These are phyloP conservation scores for Canna indica DNA, from an alignment of 176 grass and related monocot species.

Conservation along the genomic window DNA sequence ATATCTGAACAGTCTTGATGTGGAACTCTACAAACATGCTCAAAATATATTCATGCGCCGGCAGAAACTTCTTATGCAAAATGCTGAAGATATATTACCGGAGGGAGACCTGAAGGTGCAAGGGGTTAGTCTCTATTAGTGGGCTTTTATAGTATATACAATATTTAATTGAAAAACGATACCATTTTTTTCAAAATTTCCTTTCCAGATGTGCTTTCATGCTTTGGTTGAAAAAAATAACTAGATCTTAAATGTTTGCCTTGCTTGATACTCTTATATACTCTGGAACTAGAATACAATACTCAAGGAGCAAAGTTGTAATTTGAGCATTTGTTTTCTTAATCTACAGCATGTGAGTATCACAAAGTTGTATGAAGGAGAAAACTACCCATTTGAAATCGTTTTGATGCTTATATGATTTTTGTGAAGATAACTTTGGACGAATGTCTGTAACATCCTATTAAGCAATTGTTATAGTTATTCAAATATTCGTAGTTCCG, in stretches of 20 bases:
- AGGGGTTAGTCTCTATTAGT: neutral
- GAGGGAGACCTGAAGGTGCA: neutral
- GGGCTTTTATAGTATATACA: neutral
- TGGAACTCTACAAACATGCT: conserved; percentile 83
- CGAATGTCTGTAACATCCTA: too few relatives aligned
- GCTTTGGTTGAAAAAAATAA: neutral
- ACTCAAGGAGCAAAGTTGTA: too few relatives aligned
- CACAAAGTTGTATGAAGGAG: too few relatives aligned
- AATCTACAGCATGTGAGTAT: neutral
- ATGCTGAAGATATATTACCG: neutral
- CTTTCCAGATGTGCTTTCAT: neutral
- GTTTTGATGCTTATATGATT: too few relatives aligned
- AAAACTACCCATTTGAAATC: too few relatives aligned
- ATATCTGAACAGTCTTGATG: conserved; percentile 69
- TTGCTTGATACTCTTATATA: too few relatives aligned
- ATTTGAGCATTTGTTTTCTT: too few relatives aligned
- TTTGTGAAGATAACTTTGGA: too few relatives aligned
- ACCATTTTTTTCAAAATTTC: neutral
- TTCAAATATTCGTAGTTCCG: too few relatives aligned
- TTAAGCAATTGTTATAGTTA: too few relatives aligned
- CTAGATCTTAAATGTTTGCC: neutral
- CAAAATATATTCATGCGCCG: conserved; percentile 73
- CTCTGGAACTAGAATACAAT: too few relatives aligned
- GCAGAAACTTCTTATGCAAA: conserved; percentile 38
- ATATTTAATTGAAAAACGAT: too few relatives aligned